Percentiles rank a stretch among this genome's conserved stretches.
Conservation (phyloP, 164 flowering plant species). For the Magnolia officinalis region DNA sequence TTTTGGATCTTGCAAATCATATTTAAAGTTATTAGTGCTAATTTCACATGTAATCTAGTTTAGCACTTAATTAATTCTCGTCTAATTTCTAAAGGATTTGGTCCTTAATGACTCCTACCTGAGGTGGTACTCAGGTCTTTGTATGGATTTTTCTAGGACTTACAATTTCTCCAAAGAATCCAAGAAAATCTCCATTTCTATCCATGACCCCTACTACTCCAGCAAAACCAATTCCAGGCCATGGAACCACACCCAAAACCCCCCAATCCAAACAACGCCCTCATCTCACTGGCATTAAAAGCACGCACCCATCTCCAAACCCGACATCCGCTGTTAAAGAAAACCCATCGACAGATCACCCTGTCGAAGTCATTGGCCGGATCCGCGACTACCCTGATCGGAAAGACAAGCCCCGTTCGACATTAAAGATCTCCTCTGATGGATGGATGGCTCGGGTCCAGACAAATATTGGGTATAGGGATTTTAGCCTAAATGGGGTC, state of each 20-base stretch:
- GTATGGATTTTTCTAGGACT: too few species aligned
- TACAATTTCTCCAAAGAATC: background rate
- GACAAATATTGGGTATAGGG: slow-evolving; percentile 83
- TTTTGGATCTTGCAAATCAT: too few species aligned
- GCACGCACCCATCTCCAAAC: slow-evolving; percentile 45
- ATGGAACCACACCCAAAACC: slow-evolving; percentile 38
- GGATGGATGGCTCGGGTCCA: slow-evolving; percentile 45
- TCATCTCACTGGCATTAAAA: slow-evolving; percentile 31
- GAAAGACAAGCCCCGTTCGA: slow-evolving; percentile 45
- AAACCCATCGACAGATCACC: slow-evolving; percentile 60
- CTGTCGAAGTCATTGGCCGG: slow-evolving; percentile 81
- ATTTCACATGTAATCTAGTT: too few species aligned
- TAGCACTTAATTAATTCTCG: too few species aligned
- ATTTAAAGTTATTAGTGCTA: too few species aligned
- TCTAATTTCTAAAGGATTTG: too few species aligned
- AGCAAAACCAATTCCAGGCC: slow-evolving; percentile 36
- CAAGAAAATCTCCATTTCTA: slow-evolving; percentile 12
- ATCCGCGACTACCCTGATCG: slow-evolving; percentile 66
- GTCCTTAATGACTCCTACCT: too few species aligned
- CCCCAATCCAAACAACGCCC: slow-evolving; percentile 65
- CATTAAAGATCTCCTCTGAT: slow-evolving; percentile 53
- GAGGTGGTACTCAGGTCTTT: too few species aligned
- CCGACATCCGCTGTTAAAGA: slow-evolving; percentile 39
- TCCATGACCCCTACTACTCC: slow-evolving; percentile 68
- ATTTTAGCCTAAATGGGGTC: slow-evolving; percentile 86